Evolutionary conservation across 1,284 basidiomycete species (phyloP), one percentile per base, ranked within the genome.

Genomic region (Malassezia vespertilionis): DNA sequence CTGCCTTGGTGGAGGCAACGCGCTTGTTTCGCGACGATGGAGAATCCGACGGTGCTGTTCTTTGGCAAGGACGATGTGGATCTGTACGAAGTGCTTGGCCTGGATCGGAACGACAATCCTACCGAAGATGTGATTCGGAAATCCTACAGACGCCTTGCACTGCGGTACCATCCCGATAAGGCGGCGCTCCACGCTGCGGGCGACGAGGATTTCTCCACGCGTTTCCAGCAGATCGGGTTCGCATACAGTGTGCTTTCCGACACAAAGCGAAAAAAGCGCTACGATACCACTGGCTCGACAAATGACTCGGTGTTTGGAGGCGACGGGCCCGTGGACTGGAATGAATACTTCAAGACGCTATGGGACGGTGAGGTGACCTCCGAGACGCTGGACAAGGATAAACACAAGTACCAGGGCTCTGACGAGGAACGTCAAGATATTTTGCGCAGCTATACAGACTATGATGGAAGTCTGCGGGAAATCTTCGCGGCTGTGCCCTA

Each of bases 81-180:
- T 31, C 53, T 70, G 24, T 70, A 69, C 46, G 63, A 48, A 8
- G 63, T 61, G 2, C 66, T 70, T 17, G 53, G 50, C 7, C 49
- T 70, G 17, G 44, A 36, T 17, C 46, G 52, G 15, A 40, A 46
- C 7, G 24, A 33, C 2, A 36, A 52, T n/a, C 59, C 68, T 5
- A 51, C 49, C 2, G 41, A 42, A 23, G 63, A 64, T 11, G 54
- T 58, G 31, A 67, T 70, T n/a, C 22, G 21, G 20, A 24, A 34
- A 32, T 26, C 47, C 5, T 27, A 43, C 40, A 37, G 20, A 43
- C 65, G 58, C 27, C 57, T 62, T n/a, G 66, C 66, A 17, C 58
- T 71, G 40, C 59, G 57, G 23, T 63, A 62, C 33, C 68, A 71
- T 23, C 68, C 68, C 4, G 68, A 71, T 47, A 71, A 71, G 46